Percentiles rank a stretch among this genome's conserved stretches.
phyloP scores from a whole-genome alignment of 768 basidiomycete genomes.

The Agaricus blazei region DNA sequence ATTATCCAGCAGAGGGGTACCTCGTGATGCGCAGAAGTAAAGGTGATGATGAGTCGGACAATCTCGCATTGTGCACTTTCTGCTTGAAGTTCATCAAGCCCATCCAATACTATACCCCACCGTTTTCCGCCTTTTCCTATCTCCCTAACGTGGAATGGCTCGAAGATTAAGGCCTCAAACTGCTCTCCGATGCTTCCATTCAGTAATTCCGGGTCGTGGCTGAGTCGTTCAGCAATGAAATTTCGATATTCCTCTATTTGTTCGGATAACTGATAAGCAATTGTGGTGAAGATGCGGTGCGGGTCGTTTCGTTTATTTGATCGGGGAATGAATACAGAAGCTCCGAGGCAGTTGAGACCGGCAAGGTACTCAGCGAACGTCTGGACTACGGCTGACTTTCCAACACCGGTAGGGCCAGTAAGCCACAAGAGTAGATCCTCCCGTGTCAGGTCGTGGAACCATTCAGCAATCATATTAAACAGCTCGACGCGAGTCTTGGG shows the following conservation, averaged over 20 bases:
- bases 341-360: neutral
- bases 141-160: neutral
- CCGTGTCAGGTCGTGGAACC: neutral
- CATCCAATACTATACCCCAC: too few relatives aligned
- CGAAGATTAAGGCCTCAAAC: neutral
- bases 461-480: neutral
- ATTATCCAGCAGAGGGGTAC: neutral
- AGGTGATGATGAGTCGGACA: too few relatives aligned
- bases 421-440: conserved; percentile 4
- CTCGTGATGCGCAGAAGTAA: neutral
- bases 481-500: neutral
- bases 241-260: neutral
- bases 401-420: conserved; percentile 6
- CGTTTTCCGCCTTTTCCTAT: neutral
- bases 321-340: neutral
- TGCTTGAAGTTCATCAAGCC: too few relatives aligned
- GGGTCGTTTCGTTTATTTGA: neutral
- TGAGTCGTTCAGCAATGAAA: neutral
- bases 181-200: neutral
- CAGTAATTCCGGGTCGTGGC: neutral
- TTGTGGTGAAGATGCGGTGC: neutral
- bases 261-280: neutral
- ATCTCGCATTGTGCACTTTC: too few relatives aligned
- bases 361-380: conserved; percentile 1
- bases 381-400: conserved; percentile 8